Base-by-base conservation (phyloP, 352 stramenopile genomes). In the Globisporangium middletonii region DNA sequence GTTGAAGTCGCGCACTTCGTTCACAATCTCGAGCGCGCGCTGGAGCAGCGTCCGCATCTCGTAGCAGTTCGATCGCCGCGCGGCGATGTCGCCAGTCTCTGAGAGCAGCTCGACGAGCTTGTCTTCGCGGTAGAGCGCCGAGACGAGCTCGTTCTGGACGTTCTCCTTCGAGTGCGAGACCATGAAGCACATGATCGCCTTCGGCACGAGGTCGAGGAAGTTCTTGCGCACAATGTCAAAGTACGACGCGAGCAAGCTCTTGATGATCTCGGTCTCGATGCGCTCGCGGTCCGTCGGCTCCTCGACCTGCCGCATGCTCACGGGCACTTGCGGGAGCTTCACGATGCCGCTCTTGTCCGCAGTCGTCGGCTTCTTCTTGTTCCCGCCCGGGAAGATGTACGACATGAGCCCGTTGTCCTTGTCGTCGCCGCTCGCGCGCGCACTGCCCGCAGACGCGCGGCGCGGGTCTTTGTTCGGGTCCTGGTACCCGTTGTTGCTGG, bases 121-220 rank as follows among this genome's bases (percentile, higher is more conserved):
- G 53, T 97, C 88, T 64, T 99, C 97, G 33, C 95, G 92, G 71
- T 99, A 99, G 27, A 99, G 75, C 55, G 96, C 90, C 42, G 87
- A 95, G 18, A 99, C 94, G 35, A 99, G 77, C 71, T 99, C 95
- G 75, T 98, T 99, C 73, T 99, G 96, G 58, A 99, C 86, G 47
- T 97, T 97, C 65, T 99, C 94, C 71, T 98, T 98, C 38, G 96
- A 83, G 68, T 94, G 67, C 27, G 86, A 86, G 28, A 97, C 87
- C 86, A 99, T 92, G 67, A 99, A 99, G 79, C 94, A 97, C 96
- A 99, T 99, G 68, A 99, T 98, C n/a, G 96, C 96, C 77, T 99
- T 99, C 5, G 97, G 97, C 43, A 99, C 97, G 65, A 99, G 80
- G 68, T 99, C 97, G 65, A 98, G 84, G 72, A 99, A 99, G 72